Evolutionary conservation across 164 flowering plant species (phyloP).

Genomic region (Stephania japonica): DNA sequence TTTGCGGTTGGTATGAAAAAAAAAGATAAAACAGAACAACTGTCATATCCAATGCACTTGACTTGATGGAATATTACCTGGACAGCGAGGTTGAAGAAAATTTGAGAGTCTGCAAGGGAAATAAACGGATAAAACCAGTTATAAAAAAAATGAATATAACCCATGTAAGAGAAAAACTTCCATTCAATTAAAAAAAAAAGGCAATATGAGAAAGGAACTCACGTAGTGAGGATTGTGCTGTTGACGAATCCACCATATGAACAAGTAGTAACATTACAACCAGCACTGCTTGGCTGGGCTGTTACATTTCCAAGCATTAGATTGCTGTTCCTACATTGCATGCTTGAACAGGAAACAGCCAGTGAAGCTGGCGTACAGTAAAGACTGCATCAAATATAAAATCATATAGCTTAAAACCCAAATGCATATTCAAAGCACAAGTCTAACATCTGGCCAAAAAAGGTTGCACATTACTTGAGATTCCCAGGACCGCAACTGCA

Average conservation of each 20-base stretch:
- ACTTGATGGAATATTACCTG: conserved; percentile 45
- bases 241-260: conserved; percentile 71
- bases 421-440: not conserved
- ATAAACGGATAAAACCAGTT: not conserved
- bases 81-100: conserved; percentile 93
- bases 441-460: not conserved
- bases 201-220: conserved; percentile 15
- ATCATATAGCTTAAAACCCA: not conserved
- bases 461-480: conserved; percentile 44
- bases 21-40: not conserved
- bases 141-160: too few relatives aligned
- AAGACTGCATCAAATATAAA: conserved; percentile 40
- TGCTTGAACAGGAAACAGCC: conserved; percentile 90
- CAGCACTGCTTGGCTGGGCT: conserved; percentile 53
- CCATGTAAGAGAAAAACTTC: not conserved
- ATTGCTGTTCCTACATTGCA: conserved; percentile 87
- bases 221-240: conserved; percentile 67
- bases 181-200: not conserved
- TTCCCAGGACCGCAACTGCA: conserved; percentile 94
- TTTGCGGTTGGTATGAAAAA: not conserved
- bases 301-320: conserved; percentile 85
- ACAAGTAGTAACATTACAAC: conserved; percentile 89
- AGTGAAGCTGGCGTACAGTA: conserved; percentile 84
- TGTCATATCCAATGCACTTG: not conserved
- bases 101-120: conserved; percentile 53